Evolutionary conservation across 176 grass and related monocot species (phyloP).

Genomic region (Oryza meyeriana): DNA sequence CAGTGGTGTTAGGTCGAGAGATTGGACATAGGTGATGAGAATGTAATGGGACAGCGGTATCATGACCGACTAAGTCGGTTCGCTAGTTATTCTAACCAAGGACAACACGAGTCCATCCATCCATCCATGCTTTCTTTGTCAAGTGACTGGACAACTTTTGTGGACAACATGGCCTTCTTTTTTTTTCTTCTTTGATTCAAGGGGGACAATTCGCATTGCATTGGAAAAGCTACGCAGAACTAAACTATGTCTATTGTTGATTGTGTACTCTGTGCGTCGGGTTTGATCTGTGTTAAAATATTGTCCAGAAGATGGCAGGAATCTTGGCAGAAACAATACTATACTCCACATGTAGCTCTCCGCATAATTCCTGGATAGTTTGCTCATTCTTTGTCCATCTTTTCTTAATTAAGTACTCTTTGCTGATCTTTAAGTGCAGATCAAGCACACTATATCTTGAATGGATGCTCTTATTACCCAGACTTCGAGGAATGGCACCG

Average conservation of each 20-base stretch:
- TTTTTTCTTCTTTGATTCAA: not conserved
- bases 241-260: not conserved
- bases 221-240: constrained; percentile 15
- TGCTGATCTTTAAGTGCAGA: not conserved
- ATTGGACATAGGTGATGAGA: constrained; percentile 11
- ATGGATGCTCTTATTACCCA: not conserved
- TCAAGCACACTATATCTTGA: not conserved
- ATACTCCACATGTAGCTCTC: not conserved
- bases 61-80: constrained; percentile 29
- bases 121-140: constrained; percentile 3
- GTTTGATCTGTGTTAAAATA: not conserved
- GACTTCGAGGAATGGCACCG: not conserved
- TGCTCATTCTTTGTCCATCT: not conserved
- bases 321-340: not conserved
- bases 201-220: not conserved
- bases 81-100: constrained; percentile 1
- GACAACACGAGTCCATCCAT: not conserved
- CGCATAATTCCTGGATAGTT: not conserved
- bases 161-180: not conserved
- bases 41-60: constrained; percentile 34
- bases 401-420: not conserved
- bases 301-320: constrained; percentile 9
- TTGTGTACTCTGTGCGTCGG: constrained; percentile 15
- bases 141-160: not conserved
- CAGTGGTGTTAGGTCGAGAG: constrained; percentile 41